phyloP scores from a whole-genome alignment of 108 stramenopile species.

The Aurantiochytrium sp. region DNA sequence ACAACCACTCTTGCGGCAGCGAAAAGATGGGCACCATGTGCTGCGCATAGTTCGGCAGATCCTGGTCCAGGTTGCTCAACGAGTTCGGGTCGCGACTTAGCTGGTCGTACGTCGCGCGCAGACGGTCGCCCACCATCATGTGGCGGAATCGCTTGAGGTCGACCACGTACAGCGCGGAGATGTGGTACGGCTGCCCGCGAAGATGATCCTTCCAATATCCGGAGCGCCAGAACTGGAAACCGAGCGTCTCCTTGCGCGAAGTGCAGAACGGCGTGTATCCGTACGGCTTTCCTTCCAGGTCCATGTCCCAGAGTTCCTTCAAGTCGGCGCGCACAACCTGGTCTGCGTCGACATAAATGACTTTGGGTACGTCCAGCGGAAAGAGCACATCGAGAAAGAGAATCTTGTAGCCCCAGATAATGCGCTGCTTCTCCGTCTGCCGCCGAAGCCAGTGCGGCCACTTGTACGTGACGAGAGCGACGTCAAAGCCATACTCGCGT shows the following conservation, averaged over 20 bases:
- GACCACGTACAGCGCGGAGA: conserved; percentile 96
- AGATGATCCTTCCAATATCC: conserved; percentile 94
- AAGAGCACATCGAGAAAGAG: conserved; percentile 98
- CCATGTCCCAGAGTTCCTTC: conserved; percentile 91
- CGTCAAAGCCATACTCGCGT: conserved; percentile 53
- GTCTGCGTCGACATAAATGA: conserved; percentile 94
- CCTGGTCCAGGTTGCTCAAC: conserved; percentile 94
- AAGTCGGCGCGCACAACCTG: conserved; percentile 95
- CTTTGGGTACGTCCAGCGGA: conserved; percentile 87
- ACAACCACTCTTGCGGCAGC: conserved; percentile 96
- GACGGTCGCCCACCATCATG: conserved; percentile 80
- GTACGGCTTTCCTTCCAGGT: conserved; percentile 79
- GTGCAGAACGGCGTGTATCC: conserved; percentile 96
- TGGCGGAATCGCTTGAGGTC: conserved; percentile 84
- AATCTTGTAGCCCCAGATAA: conserved; percentile 99
- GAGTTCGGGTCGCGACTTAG: conserved; percentile 90
- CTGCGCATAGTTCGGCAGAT: conserved; percentile 96
- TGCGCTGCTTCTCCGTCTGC: conserved; percentile 95
- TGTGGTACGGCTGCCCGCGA: conserved; percentile 88
- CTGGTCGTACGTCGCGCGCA: conserved; percentile 84
- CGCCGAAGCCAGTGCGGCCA: conserved; percentile 98
- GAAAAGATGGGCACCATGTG: conserved; percentile 78
- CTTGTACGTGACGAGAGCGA: conserved; percentile 78
- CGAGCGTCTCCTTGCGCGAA: conserved; percentile 81
- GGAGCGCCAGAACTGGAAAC: conserved; percentile 86